phyloP scores from a whole-genome alignment of 208 protist genomes.

The Entamoeba nuttalli region DNA sequence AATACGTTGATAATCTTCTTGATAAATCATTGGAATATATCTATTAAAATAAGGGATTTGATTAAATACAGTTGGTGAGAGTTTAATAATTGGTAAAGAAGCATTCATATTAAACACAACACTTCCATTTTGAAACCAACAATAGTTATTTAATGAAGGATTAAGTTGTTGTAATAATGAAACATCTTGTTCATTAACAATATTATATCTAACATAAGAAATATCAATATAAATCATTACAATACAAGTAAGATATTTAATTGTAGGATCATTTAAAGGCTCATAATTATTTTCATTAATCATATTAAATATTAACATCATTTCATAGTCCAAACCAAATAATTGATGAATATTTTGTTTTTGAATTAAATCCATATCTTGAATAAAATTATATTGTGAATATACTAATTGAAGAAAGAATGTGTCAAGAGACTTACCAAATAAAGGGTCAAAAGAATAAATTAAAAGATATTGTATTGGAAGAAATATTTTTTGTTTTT shows the following conservation, averaged over 20 bases:
- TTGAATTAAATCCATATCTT: neutral
- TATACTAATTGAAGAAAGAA: neutral
- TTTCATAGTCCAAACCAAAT: neutral
- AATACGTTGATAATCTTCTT: neutral
- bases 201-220: neutral
- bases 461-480: neutral
- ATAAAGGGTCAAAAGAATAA: neutral
- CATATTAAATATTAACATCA: neutral
- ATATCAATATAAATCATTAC: neutral
- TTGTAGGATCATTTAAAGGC: neutral
- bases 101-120: neutral
- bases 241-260: neutral
- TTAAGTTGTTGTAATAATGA: neutral
- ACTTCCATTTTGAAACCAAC: neutral
- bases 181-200: neutral
- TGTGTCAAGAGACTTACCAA: neutral
- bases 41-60: neutral
- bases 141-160: neutral
- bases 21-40: neutral
- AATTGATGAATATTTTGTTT: too few species aligned
- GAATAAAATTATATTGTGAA: neutral
- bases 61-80: neutral
- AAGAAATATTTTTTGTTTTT: neutral
- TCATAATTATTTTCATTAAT: neutral
- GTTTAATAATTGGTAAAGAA: neutral